Conservation (phyloP, 148 eudicot genomes). For the Rhododendron vialii region DNA sequence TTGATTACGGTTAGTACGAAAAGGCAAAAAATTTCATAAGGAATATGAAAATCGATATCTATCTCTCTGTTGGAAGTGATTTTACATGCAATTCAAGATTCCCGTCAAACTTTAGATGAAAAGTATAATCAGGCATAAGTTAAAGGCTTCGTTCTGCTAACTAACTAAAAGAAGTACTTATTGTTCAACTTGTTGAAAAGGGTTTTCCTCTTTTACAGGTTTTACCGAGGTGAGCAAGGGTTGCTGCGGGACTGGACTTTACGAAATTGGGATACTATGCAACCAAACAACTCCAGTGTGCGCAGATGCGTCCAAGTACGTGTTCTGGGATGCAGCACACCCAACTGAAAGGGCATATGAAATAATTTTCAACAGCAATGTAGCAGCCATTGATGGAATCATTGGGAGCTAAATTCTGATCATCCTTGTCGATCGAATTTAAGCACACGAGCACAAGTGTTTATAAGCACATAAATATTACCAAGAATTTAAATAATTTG, state of each 20-base stretch:
- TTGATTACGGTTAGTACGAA: neutral
- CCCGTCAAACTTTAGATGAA: too few relatives aligned
- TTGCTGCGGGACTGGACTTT: constrained; percentile 10
- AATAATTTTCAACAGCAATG: neutral
- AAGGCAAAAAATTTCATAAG: neutral
- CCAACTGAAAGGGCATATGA: neutral
- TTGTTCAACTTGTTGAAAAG: neutral
- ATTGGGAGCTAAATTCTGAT: neutral
- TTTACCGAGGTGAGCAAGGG: constrained; percentile 6
- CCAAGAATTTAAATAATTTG: neutral
- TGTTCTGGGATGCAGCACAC: constrained; percentile 14
- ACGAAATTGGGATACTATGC: neutral
- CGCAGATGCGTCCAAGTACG: neutral
- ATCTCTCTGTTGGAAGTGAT: neutral
- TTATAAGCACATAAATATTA: neutral
- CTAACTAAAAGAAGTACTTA: too few relatives aligned
- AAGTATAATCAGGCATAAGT: too few relatives aligned
- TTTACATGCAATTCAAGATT: too few relatives aligned
- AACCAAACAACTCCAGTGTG: neutral
- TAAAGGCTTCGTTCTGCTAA: too few relatives aligned
- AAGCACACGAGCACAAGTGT: neutral
- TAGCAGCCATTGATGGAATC: neutral
- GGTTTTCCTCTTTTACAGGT: neutral
- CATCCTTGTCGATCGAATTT: neutral
- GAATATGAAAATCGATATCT: neutral